phyloP scores from a whole-genome alignment of 2,329 filamentous ascomycete genomes.

The Plectosphaerella cucumerina region DNA sequence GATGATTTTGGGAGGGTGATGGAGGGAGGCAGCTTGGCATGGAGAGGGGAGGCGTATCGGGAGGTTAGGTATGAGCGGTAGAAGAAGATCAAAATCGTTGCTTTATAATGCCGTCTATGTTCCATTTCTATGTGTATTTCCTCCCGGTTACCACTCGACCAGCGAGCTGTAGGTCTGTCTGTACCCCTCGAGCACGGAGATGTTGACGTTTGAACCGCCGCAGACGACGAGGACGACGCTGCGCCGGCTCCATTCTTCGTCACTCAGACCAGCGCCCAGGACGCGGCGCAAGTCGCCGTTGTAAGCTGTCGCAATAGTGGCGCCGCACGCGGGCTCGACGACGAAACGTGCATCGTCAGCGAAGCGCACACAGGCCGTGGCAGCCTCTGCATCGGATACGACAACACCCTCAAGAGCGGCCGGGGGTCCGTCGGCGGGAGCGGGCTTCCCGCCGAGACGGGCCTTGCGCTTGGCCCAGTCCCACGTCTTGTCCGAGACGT shows the following conservation, averaged over 20 bases:
- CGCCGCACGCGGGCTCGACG: conserved; percentile 83
- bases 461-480: conserved; percentile 48
- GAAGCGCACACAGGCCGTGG: conserved; percentile 69
- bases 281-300: conserved; percentile 57
- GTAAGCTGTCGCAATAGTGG: conserved; percentile 68
- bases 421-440: neutral
- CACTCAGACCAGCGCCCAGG: conserved; percentile 47
- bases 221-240: conserved; percentile 84
- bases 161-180: conserved; percentile 35
- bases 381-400: conserved; percentile 72
- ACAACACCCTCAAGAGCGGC: conserved; percentile 51
- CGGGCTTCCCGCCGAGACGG: neutral
- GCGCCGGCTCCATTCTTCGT: conserved; percentile 57
- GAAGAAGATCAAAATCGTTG: neutral
- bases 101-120: neutral
- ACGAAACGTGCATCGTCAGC: conserved; percentile 78
- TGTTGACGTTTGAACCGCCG: conserved; percentile 66
- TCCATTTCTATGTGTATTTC: too few relatives aligned
- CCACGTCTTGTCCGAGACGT: conserved; percentile 66
- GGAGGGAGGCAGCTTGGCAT: neutral
- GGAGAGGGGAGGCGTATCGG: neutral
- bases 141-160: neutral
- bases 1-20: conserved; percentile 16
- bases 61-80: neutral
- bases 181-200: conserved; percentile 58